Evolutionary conservation across 139 green algal genomes (phyloP), one percentile per base, ranked within the genome.

Genomic region (Closterium sp.): DNA sequence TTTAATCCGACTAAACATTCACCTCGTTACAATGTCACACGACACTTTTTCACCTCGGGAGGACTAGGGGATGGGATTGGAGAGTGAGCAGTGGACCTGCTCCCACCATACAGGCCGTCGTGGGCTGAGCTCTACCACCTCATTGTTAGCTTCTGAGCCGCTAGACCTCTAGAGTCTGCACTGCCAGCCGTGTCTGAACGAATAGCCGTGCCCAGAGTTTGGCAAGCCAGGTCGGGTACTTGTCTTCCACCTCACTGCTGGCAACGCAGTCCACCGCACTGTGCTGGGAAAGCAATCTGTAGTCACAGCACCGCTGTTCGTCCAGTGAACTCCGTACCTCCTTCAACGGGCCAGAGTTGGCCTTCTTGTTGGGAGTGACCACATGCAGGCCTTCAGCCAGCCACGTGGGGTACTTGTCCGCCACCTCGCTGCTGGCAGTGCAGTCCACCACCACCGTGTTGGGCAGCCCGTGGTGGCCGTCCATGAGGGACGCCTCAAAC

Each of bases 381-480:
- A 96, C 88, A 89, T 96, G 93, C 35, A 96, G 93, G 83, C 98
- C 98, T 89, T 96, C 88, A 33, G 88, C 89, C 96, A 99, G 97
- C 98, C 98, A 99, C 21, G n/a, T 36, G 66, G 91, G 33, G 90
- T 96, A 96, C 33, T 93, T 36, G 34, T 91, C 34, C 35, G 94
- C 92, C 10, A 96, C 94, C 7, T 89, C 93, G 16, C 98, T 97
- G 10, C 93, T 96, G 16, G 98, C 98, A 6, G 97, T 99, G 94
- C 96, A 98, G 94, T 99, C 98, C 10, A 99, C 91, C 92, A 99
- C 98, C 86, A 98, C 97, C 6, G 92, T 94, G 95, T 99, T 99
- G 89, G 98, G 97, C n/a, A 99, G 93, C 94, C 96, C 97, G 94
- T 94, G 95, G 81, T 88, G 87, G 33, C 81, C 86, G 12, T 93